A percentile compares a stretch with the other conserved stretches of the same genome.
Evolutionary conservation across 2,329 filamentous ascomycete genomes (phyloP).

Genomic region (Pseudopyrenochaeta lycopersici): DNA sequence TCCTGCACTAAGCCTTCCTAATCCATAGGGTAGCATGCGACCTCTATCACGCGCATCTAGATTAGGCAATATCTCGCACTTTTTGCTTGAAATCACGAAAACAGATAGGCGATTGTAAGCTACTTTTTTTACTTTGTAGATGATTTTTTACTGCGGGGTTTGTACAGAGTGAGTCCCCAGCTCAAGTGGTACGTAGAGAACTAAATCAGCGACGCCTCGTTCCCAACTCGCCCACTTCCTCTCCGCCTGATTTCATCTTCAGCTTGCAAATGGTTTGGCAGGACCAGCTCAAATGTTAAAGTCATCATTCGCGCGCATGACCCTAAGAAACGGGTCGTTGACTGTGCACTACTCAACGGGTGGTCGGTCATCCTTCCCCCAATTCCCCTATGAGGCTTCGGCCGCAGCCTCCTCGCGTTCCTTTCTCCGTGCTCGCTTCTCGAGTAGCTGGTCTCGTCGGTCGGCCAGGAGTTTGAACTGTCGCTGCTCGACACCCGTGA

Average conservation of each 20-base stretch:
- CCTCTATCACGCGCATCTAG: slow-evolving; percentile 18
- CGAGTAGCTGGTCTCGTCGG: slow-evolving; percentile 80
- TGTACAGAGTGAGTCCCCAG: slow-evolving; percentile 44
- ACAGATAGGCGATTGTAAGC: not conserved
- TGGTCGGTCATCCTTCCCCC: not conserved
- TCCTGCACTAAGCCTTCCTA: slow-evolving; percentile 35
- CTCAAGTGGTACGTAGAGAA: slow-evolving; percentile 35
- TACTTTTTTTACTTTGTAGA: slow-evolving; percentile 18
- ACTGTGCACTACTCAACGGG: slow-evolving; percentile 8
- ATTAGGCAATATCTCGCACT: slow-evolving; percentile 41
- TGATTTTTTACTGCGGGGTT: slow-evolving; percentile 32
- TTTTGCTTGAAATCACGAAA: not conserved
- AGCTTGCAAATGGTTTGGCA: slow-evolving; percentile 7
- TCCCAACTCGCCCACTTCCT: slow-evolving; percentile 6
- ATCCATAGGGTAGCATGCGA: slow-evolving; percentile 8
- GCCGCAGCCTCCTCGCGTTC: slow-evolving; percentile 63
- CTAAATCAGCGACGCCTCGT: slow-evolving; percentile 21
- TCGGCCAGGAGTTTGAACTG: slow-evolving; percentile 80
- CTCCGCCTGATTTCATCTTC: not conserved
- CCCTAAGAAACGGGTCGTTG: not conserved
- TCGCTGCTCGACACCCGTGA: slow-evolving; percentile 86
- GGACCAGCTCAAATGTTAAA: slow-evolving; percentile 4
- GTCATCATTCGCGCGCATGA: not conserved
- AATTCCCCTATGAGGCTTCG: slow-evolving; percentile 7
- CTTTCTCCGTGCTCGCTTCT: slow-evolving; percentile 85